A percentile compares a stretch with the other conserved stretches of the same genome.
Evolutionary conservation across 2,329 filamentous ascomycete species (phyloP).

Genomic region (Penicillium polonicum): DNA sequence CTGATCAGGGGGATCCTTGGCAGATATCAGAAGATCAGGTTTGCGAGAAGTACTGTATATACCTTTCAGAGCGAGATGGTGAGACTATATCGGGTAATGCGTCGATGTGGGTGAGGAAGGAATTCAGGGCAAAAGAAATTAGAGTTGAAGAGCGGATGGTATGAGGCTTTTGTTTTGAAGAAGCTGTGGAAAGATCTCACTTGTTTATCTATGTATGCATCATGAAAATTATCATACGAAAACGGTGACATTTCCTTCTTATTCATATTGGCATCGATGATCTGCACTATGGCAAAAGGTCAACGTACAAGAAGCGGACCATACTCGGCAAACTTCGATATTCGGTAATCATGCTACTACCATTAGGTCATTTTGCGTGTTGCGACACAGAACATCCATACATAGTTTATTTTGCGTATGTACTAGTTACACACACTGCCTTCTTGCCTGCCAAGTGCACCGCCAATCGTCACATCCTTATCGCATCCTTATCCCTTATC

Average conservation of each 20-base stretch:
- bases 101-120: neutral
- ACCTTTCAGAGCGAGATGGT: neutral
- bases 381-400: neutral
- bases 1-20: neutral
- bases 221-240: neutral
- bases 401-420: neutral
- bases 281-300: too few species aligned
- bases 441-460: neutral
- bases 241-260: neutral
- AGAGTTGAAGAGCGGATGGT: neutral
- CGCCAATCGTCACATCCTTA: neutral
- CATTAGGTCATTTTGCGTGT: neutral
- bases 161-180: neutral
- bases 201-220: neutral
- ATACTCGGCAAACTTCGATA: too few species aligned
- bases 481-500: neutral
- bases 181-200: neutral
- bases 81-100: neutral
- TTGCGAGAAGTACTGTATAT: neutral
- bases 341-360: neutral
- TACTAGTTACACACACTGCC: neutral
- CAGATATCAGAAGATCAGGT: neutral
- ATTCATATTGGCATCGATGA: neutral
- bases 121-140: neutral
- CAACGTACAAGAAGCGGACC: neutral